Base-by-base conservation (phyloP, 192 early-diverging fungal genomes). In the Coemansia nantahalensis region DNA sequence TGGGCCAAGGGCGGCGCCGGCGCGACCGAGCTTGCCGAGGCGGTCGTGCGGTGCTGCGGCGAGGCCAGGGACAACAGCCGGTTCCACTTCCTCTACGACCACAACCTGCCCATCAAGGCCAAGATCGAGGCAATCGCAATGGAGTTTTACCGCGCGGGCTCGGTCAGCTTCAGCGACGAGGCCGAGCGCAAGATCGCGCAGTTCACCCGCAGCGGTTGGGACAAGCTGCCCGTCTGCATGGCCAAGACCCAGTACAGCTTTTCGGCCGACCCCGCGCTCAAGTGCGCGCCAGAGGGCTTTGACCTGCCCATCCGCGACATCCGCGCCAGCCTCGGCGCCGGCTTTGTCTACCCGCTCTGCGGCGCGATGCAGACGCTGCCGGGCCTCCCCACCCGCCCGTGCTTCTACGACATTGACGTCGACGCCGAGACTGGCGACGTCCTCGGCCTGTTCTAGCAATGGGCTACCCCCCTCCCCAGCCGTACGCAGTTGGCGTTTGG, bases 301-400 rank as follows among this genome's bases (percentile, higher is more conserved):
- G 85, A 81, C 33, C 82, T 97, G 36, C 94, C 94, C 11, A 84
- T 99, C 43, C 88, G 96, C 35, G 96, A 99, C 54, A 89, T 99
- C 51, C 84, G 94, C 24, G 92, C 93, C 13, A 90, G 87, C 7
- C 92, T 94, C 17, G 96, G 96, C 26, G 96, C 96, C 21, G 96
- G 96, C 18, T 99, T 99, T 79, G 63, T 99, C 22, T 99, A 96
- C 67, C 96, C 96, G 36, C 79, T 99, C 35, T 83, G 92, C 19
- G 96, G 96, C 33, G 84, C 87, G 38, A 97, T 99, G 94, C 89
- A 90, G 61, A 99, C 96, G 19, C 95, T 99, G 86, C 96, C 96
- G 11, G 96, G 96, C 26, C 80, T 98, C 37, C 91, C 93, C 22
- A 98, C 95, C 3, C 85, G 95, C 34, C 95, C 93, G 8, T 92